Evolutionary conservation across 2,329 filamentous ascomycete species (phyloP), one percentile per base, ranked within the genome.

Genomic region (Colletotrichum costaricense): DNA sequence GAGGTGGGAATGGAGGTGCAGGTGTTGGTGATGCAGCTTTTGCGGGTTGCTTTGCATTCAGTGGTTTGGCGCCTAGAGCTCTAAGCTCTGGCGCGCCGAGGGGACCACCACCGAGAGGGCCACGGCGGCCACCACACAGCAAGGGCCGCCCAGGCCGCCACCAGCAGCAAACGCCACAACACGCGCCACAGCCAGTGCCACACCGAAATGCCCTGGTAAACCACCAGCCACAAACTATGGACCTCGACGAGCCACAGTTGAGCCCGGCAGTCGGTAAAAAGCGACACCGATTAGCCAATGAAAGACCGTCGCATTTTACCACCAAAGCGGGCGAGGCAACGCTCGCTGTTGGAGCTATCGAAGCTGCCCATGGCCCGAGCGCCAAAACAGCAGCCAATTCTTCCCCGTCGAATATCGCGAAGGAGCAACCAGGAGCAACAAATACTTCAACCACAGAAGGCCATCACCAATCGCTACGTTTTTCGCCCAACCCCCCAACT

Each of bases 341-440:
- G n/a, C 54, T n/a, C 24, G 16, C 52, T 42, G 24, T 4, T 26
- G 19, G 12, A 63, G 64, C 46, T 52, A n/a, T 57, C 28, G 16
- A 49, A 73, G 70, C 70, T 69, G 66, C 26, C 24, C 16, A 5
- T 49, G 70, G 70, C 11, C 70, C 55, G 70, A 59, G 70, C 70
- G 7, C 14, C 5, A 16, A 14, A 54, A 12, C n/a, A n/a, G 69
- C 57, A 52, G 66, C 70, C 54, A 73, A 73, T 73, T 65, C 70
- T 69, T 73, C 69, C 66, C 66, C 59, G 66, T 69, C 49, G 49
- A 66, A 56, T 38, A 56, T 12, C 54, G 54, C 54, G 58, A 58
- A 52, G 54, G 54, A 54, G 57, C 42, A 16, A 12, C 49, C 42
- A 49, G 22, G 2, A 65, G 46, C 60, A 66, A 38, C 67, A 33